Percentiles rank a stretch among this genome's conserved stretches.
Conservation (phyloP, 225 moss, liverwort and hornwort genomes). For the Antitrichia curtipendula region DNA sequence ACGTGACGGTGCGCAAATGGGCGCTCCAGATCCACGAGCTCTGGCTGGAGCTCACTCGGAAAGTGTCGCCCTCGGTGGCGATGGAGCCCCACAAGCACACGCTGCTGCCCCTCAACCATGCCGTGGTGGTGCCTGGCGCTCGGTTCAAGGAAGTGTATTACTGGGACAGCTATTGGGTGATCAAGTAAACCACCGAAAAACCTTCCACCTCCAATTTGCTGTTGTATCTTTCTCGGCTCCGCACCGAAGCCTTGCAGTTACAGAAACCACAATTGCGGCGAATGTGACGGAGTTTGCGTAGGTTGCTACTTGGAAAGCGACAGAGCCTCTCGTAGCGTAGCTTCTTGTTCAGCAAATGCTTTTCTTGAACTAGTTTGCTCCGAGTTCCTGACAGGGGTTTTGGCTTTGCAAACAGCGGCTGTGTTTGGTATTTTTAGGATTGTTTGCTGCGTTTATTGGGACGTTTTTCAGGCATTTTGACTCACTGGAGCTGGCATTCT, state of each 20-base stretch:
- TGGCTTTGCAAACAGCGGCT: background rate
- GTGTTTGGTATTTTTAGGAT: background rate
- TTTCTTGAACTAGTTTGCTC: background rate
- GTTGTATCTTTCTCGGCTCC: background rate
- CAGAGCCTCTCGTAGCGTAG: background rate
- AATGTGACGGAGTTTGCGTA: background rate
- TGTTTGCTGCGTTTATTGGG: background rate
- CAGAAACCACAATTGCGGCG: background rate
- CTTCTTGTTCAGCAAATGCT: background rate
- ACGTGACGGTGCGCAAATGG: slow-evolving; percentile 48
- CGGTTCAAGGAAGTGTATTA: slow-evolving; percentile 61
- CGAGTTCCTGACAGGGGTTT: background rate
- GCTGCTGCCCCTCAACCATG: slow-evolving; percentile 25
- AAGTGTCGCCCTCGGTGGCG: slow-evolving; percentile 30
- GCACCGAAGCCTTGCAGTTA: background rate
- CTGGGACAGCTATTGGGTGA: slow-evolving; percentile 72
- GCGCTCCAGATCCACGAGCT: slow-evolving; percentile 62
- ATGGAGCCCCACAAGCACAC: slow-evolving; percentile 42
- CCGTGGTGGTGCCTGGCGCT: slow-evolving; percentile 46
- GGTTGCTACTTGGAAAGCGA: background rate
- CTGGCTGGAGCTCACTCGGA: slow-evolving; percentile 58
- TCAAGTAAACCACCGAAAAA: slow-evolving; percentile 16
- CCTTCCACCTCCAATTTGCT: background rate
- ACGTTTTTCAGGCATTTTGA: background rate
- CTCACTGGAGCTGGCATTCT: background rate